Base-by-base conservation (phyloP, 1,284 basidiomycete genomes). In the Macrocybe sp. region DNA sequence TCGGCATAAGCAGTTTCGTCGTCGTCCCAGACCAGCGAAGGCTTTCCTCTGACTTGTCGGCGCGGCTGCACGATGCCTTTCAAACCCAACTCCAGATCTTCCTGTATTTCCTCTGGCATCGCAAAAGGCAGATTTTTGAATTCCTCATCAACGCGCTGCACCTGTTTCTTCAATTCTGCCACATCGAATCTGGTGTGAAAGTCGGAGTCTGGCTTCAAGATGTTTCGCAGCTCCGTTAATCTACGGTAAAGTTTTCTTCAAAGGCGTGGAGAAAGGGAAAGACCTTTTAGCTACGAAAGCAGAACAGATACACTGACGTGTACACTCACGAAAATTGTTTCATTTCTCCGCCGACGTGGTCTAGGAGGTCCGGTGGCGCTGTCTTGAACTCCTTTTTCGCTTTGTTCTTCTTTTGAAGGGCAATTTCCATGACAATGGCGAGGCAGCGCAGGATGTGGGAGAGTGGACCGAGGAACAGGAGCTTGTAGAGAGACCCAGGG, bases 381-480 rank as follows among this genome's bases (percentile, higher is more conserved):
- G 4, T 22, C 4, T 22, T 55, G 9, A 70, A 52, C 11, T 64
- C 60, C 40, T 64, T 58, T 52, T 67, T 74, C 2, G 63, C 66
- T 16, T 56, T 53, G 7, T 38, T 56, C 56, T 74, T 76, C 22
- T 22, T 22, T 12, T 55, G 53, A 1, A 59, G 52, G 33, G 60
- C 50, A 1, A 65, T 55, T 16, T 63, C 46, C 1, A 52, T 44
- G 7, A 67, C 60, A 14, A 60, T 55, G 22, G 78, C 69, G 12
- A 81, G 63, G 49, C 67, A 75, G 2, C 72, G 58, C 16, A 78
- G 62, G 3, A 77, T 57, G 51, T 71, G 73, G 0, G 79, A 76
- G 4, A 82, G 60, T 5, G 75, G 71, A 1, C 77, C 76, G 2
- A 78, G 64, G 57, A 73, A 77, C 10, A 76, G 59, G 2, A 63